Conservation (phyloP, 1,284 basidiomycete genomes). For the Thelephora terrestris region DNA sequence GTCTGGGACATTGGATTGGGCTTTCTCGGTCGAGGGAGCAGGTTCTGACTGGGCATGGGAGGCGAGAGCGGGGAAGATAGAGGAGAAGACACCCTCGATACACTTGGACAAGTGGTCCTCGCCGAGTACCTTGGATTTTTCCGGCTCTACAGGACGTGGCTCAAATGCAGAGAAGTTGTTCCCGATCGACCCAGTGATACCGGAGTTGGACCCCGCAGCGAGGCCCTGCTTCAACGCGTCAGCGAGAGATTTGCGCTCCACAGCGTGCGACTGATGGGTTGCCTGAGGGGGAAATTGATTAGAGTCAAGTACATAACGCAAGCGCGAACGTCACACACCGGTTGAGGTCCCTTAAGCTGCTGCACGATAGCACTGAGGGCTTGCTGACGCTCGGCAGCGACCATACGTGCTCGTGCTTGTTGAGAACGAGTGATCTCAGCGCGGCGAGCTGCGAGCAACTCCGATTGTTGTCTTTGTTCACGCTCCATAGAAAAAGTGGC, state of each 20-base stretch:
- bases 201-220: neutral
- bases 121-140: neutral
- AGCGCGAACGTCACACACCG: no score
- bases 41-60: neutral
- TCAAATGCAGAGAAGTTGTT: neutral
- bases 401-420: no score
- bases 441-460: no score
- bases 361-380: no score
- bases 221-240: neutral
- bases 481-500: no score
- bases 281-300: slow-evolving; percentile 7
- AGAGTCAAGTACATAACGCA: slow-evolving; percentile 5
- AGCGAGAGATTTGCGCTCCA: neutral
- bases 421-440: no score
- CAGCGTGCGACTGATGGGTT: slow-evolving; percentile 6
- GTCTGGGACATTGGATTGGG: neutral
- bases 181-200: no score
- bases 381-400: no score
- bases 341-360: no score
- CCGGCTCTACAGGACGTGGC: neutral
- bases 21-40: slow-evolving; percentile 4
- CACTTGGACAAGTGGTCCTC: neutral
- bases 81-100: no score
- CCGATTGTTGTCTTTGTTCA: no score
- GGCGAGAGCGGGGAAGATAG: slow-evolving; percentile 11